Evolutionary conservation across 2,329 filamentous ascomycete species (phyloP), one percentile per base, ranked within the genome.

Genomic region (Dactylonectria macrodidyma): DNA sequence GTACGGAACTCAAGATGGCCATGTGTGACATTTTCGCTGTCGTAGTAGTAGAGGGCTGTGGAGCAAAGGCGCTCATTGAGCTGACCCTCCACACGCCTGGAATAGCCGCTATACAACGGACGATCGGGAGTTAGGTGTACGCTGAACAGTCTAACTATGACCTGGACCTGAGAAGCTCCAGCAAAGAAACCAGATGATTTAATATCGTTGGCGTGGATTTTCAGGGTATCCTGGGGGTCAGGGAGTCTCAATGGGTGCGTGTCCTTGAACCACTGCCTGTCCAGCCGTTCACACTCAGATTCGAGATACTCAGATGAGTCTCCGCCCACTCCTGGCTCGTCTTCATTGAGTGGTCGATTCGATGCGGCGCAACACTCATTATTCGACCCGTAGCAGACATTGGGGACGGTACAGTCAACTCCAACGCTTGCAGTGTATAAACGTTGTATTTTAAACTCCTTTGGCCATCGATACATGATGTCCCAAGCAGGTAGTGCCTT

Each of bases 1-100:
- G 85, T 85, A 14, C 81, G 85, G 74, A 91, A 90, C 3, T 80
- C 78, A 8, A 92, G 81, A 3, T 73, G 73, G 55, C 82, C 84
- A 2, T 86, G 81, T 0, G 86, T 86, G 57, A 92, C 85, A 75
- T 93, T 93, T 0, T 89, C 84, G 48, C 77, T 80, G 67, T 90
- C 87, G 71, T 89, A 89, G 76, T 90, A 90, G 77, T 89, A 90
- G 16, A 92, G 79, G 0, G 90, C 87, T 0, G 89, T 90, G 0
- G 89, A 89, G 68, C 85, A 86, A 41, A 93, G 91, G 69, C 87
- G 87, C 76, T 93, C 90, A 71, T 92, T 30, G 4, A 30, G 7
- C 26, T 30, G 26, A 1, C 26, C 26, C 26, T 7, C 7, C 26
- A 30, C 26, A 30, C 26, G 26, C 26, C 26, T 30, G 26, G 26